Evolutionary conservation across 768 basidiomycete genomes (phyloP).

Genomic region (Favolaschia claudopus): DNA sequence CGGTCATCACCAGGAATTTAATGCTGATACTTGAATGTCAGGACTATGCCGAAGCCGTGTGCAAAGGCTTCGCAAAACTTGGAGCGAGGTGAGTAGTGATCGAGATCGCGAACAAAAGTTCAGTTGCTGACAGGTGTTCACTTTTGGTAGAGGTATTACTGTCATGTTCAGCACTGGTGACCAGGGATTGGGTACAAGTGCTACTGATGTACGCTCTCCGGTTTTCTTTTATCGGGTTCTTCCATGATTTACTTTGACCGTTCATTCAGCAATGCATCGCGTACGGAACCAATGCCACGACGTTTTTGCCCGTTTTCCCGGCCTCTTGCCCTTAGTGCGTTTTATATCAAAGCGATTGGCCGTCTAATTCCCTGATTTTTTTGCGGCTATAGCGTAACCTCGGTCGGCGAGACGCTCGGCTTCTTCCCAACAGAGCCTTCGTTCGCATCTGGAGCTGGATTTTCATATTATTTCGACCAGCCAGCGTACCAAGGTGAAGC

Average conservation of each 20-base stretch:
- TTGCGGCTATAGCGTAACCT: slow-evolving; percentile 11
- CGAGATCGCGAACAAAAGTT: not conserved
- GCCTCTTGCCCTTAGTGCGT: slow-evolving; percentile 29
- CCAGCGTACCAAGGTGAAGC: slow-evolving; percentile 45
- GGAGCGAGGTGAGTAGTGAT: slow-evolving; percentile 44
- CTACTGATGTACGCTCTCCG: slow-evolving; percentile 35
- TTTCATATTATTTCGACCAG: slow-evolving; percentile 47
- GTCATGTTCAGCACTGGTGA: slow-evolving; percentile 52
- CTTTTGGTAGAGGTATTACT: slow-evolving; percentile 36
- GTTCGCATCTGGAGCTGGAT: slow-evolving; percentile 44
- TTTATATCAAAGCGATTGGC: slow-evolving; percentile 11
- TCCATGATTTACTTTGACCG: slow-evolving; percentile 19
- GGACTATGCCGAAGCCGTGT: slow-evolving; percentile 48
- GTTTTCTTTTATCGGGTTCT: slow-evolving; percentile 44
- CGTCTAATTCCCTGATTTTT: not conserved
- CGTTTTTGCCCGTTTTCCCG: slow-evolving; percentile 41
- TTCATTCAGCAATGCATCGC: slow-evolving; percentile 37
- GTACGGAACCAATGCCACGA: slow-evolving; percentile 31
- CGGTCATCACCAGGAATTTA: not conserved
- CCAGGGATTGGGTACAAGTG: slow-evolving; percentile 48
- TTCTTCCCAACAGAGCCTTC: not conserved
- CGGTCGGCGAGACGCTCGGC: slow-evolving; percentile 15
- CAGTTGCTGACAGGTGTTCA: not conserved
- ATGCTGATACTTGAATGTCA: slow-evolving; percentile 29
- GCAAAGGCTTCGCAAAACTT: slow-evolving; percentile 51